These are phyloP conservation scores for Phylloporus scabripes DNA, from an alignment of 768 basidiomycete genomes.

Conservation along the genomic window DNA sequence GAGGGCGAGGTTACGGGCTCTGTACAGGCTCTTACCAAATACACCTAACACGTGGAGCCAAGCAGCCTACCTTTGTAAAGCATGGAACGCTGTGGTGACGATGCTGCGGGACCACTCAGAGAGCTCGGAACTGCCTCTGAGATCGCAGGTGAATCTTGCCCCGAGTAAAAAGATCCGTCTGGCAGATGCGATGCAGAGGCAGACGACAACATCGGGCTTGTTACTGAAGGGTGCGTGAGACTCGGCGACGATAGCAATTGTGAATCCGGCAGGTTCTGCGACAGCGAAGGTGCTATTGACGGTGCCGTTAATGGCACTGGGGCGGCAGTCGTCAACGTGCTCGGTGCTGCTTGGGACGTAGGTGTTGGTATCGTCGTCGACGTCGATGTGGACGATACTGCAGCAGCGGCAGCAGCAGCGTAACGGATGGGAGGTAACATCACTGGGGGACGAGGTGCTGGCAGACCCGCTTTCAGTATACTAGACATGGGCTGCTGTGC, in stretches of 20 bases:
- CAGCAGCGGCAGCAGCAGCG: slow-evolving; percentile 78
- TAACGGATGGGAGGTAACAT: slow-evolving; percentile 80
- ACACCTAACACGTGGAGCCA: slow-evolving; percentile 12
- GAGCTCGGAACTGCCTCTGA: slow-evolving; percentile 56
- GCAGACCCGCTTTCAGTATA: slow-evolving; percentile 73
- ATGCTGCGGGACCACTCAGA: slow-evolving; percentile 43
- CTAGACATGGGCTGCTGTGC: slow-evolving; percentile 69
- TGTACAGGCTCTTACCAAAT: slow-evolving; percentile 26
- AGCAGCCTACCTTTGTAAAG: slow-evolving; percentile 44
- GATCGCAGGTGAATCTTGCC: slow-evolving; percentile 65
- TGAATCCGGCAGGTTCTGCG: slow-evolving; percentile 32
- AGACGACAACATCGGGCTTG: slow-evolving; percentile 77
- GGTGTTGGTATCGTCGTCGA: slow-evolving; percentile 22
- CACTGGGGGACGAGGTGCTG: slow-evolving; percentile 47
- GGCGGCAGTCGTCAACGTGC: slow-evolving; percentile 28
- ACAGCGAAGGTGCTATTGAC: slow-evolving; percentile 34
- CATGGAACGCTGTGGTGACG: slow-evolving; percentile 51
- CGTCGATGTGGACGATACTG: slow-evolving; percentile 23
- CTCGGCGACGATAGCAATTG: slow-evolving; percentile 64
- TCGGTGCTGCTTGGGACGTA: slow-evolving; percentile 36
- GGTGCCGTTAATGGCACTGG: slow-evolving; percentile 37
- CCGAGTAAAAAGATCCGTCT: slow-evolving; percentile 64
- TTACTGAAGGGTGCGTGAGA: slow-evolving; percentile 77
- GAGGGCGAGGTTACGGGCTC: slow-evolving; percentile 44
- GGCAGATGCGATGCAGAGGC: slow-evolving; percentile 60